A percentile compares a stretch with the other conserved stretches of the same genome.
Conservation (phyloP, 2,329 filamentous ascomycete genomes). For the Tolypocladium nubicola region DNA sequence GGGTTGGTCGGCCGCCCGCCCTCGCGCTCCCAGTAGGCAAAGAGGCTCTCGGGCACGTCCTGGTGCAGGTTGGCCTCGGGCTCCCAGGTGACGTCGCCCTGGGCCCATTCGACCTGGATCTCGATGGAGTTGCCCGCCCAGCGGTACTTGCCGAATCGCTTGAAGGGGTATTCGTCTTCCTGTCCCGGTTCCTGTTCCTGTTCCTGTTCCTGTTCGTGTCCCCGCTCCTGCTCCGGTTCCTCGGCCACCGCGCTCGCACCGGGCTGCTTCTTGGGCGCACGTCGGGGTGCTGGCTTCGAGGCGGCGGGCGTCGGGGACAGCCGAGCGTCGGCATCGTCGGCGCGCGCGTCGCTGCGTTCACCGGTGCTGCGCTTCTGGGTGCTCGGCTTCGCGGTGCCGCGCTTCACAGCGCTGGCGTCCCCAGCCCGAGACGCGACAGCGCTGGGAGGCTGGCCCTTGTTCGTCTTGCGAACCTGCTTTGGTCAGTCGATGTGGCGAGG, state of each 20-base stretch:
- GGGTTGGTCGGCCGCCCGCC: constrained; percentile 22
- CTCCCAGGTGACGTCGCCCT: constrained; percentile 21
- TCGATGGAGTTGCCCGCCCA: constrained; percentile 18
- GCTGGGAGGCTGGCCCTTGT: background rate
- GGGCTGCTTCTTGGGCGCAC: background rate
- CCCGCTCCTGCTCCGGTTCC: background rate
- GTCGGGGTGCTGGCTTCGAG: background rate
- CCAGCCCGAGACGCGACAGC: background rate
- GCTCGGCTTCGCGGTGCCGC: background rate
- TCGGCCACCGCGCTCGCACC: background rate
- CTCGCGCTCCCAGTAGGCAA: constrained; percentile 20
- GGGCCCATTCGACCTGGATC: constrained; percentile 20
- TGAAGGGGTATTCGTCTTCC: constrained; percentile 9
- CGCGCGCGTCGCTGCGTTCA: background rate
- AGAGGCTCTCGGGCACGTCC: constrained; percentile 18
- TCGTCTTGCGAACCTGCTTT: background rate
- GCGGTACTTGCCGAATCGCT: constrained; percentile 14
- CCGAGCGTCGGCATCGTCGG: background rate
- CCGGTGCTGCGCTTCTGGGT: background rate
- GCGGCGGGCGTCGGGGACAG: background rate
- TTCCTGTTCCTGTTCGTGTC: background rate
- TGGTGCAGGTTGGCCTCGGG: constrained; percentile 20
- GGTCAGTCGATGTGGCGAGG: background rate
- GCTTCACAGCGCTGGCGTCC: background rate
- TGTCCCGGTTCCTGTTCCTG: background rate